A percentile compares a stretch with the other conserved stretches of the same genome.
Conservation (phyloP, 1,284 basidiomycete species). For the Apiotrichum sp. region DNA sequence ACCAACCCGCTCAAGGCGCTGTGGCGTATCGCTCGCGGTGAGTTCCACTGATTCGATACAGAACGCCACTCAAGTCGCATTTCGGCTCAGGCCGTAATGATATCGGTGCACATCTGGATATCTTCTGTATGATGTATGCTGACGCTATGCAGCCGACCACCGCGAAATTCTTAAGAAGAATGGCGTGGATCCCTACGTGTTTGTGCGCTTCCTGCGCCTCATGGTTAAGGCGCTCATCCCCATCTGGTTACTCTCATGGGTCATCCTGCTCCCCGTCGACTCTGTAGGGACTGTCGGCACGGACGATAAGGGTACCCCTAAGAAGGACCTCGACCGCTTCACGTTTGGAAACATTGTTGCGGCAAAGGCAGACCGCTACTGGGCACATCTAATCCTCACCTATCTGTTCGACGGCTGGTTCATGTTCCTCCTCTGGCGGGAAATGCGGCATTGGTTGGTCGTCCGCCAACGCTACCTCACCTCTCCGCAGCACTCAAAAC, state of each 20-base stretch:
- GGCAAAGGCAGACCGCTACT: conserved; percentile 34
- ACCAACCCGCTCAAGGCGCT: background rate
- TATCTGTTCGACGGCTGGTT: conserved; percentile 56
- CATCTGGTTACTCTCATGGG: conserved; percentile 58
- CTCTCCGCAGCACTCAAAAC: conserved; percentile 56
- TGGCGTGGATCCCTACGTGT: conserved; percentile 64
- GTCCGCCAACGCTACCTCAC: conserved; percentile 66
- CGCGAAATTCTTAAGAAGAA: conserved; percentile 50
- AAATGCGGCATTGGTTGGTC: conserved; percentile 60
- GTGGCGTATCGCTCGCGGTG: conserved; percentile 43
- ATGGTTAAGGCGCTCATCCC: conserved; percentile 61
- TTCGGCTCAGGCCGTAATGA: too few relatives aligned
- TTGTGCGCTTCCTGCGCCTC: conserved; percentile 60
- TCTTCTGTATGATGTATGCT: background rate
- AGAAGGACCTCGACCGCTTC: conserved; percentile 47
- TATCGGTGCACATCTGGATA: too few relatives aligned
- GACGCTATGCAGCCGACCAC: conserved; percentile 31
- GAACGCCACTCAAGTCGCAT: too few relatives aligned
- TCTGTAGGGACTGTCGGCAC: conserved; percentile 39
- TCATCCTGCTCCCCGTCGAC: conserved; percentile 59
- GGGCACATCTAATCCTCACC: conserved; percentile 49
- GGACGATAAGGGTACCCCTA: background rate
- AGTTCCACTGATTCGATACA: background rate
- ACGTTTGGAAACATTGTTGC: conserved; percentile 51
- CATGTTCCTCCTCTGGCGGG: conserved; percentile 60